Conservation (phyloP, 2,329 filamentous ascomycete species). For the Blastomyces parvus region DNA sequence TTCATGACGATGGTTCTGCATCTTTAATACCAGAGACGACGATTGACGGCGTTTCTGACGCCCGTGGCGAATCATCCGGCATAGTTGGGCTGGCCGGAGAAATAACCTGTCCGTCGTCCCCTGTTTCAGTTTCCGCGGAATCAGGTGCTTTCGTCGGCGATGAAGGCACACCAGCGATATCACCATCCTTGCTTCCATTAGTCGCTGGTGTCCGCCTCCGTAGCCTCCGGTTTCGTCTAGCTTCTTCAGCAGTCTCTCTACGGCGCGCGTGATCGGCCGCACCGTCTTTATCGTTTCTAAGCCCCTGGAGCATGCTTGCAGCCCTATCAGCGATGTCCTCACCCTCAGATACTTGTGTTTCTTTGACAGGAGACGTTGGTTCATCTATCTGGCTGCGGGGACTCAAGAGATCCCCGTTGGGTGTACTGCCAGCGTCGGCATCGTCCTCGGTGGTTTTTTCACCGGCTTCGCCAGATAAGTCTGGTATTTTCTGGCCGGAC, state of each 20-base stretch:
- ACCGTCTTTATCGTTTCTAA: constrained; percentile 49
- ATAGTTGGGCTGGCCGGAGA: constrained; percentile 19
- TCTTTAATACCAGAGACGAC: constrained; percentile 26
- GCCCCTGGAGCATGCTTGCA: constrained; percentile 71
- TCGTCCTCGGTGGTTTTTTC: constrained; percentile 40
- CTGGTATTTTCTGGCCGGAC: constrained; percentile 79
- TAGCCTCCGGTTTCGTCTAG: constrained; percentile 57
- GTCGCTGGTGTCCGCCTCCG: constrained; percentile 51
- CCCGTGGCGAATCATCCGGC: constrained; percentile 17
- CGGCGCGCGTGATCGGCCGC: constrained; percentile 51
- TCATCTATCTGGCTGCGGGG: constrained; percentile 37
- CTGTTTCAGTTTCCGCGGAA: constrained; percentile 20
- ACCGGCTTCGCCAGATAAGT: constrained; percentile 49
- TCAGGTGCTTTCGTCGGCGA: constrained; percentile 25
- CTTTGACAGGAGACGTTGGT: constrained; percentile 25
- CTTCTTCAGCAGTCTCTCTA: constrained; percentile 69
- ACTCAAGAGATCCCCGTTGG: constrained; percentile 39
- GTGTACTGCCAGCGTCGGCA: constrained; percentile 28
- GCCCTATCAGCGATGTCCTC: constrained; percentile 80
- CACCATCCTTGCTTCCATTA: constrained; percentile 30
- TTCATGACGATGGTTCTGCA: constrained; percentile 14
- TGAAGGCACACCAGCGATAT: constrained; percentile 24
- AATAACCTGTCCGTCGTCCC: constrained; percentile 16
- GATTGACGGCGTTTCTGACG: constrained; percentile 26
- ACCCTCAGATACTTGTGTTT: constrained; percentile 39